These are phyloP conservation scores for Capsicum baccatum DNA, from an alignment of 257 asterid species.

Conservation along the genomic window DNA sequence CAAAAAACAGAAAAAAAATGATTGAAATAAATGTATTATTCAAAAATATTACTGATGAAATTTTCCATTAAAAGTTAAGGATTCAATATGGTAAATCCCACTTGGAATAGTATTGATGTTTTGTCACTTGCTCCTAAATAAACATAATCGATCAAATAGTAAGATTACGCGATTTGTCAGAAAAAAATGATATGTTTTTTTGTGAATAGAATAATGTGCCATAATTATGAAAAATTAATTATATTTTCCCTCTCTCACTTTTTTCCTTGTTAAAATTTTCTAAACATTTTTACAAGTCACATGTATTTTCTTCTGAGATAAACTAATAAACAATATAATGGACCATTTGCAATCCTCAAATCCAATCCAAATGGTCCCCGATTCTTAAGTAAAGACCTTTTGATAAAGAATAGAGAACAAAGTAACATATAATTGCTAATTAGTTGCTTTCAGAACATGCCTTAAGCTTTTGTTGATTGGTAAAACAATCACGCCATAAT, in stretches of 20 bases:
- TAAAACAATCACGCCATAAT: not conserved
- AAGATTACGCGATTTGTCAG: not conserved
- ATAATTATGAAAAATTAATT: not conserved
- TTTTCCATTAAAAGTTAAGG: not conserved
- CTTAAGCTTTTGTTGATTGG: not conserved
- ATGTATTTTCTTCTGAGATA: conserved; percentile 15
- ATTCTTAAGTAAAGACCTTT: conserved; percentile 7
- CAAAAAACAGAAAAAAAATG: not conserved
- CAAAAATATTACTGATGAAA: not conserved
- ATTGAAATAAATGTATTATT: not conserved
- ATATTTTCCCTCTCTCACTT: not conserved
- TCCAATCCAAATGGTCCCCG: conserved; percentile 26
- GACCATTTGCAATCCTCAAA: conserved; percentile 9
- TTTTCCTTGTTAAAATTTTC: conserved; percentile 19
- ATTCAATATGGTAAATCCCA: not conserved
- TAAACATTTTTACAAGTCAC: conserved; percentile 13
- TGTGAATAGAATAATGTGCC: conserved; percentile 2
- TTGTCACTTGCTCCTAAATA: too few species aligned
- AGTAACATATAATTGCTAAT: conserved; percentile 13
- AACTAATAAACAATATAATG: not conserved
- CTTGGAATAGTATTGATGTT: not conserved
- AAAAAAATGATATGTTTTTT: not conserved
- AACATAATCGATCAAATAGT: not conserved
- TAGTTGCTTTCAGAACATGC: conserved; percentile 27
- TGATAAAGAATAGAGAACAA: conserved; percentile 25